phyloP scores from a whole-genome alignment of 495 filamentous ascomycete species.

The Filosporella fistucella region DNA sequence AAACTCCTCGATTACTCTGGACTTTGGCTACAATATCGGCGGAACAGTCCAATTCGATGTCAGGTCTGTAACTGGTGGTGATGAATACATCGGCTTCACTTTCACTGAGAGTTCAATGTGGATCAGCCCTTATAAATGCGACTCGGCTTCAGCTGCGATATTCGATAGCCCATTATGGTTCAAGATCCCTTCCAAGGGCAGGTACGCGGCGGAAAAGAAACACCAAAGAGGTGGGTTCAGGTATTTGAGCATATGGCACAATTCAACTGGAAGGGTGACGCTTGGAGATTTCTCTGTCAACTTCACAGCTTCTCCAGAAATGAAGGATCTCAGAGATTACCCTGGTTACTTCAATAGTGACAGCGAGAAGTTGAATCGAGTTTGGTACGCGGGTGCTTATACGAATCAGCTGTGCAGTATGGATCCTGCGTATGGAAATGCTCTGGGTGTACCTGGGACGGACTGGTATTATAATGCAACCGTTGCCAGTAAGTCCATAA shows the following conservation, averaged over 20 bases:
- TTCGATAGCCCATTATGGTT: conserved; percentile 51
- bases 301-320: conserved; percentile 54
- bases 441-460: conserved; percentile 6
- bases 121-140: conserved; percentile 51
- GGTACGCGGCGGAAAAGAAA: conserved; percentile 13
- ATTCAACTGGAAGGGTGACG: conserved; percentile 29
- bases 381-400: conserved; percentile 59
- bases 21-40: conserved; percentile 54
- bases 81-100: conserved; percentile 48
- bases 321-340: conserved; percentile 31
- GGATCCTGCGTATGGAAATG: conserved; percentile 6
- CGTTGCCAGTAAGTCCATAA: no score
- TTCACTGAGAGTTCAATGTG: conserved; percentile 58
- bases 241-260: conserved; percentile 35
- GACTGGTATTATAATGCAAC: no score
- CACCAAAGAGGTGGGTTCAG: conserved; percentile 53
- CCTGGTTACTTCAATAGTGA: conserved; percentile 56
- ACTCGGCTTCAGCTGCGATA: conserved; percentile 49
- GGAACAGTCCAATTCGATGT: conserved; percentile 44
- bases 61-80: conserved; percentile 34
- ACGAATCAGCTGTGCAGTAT: conserved; percentile 39
- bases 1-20: conserved; percentile 35
- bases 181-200: conserved; percentile 20
- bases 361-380: conserved; percentile 51
- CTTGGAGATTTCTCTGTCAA: conserved; percentile 40